Evolutionary conservation across 192 early-diverging fungal genomes (phyloP).

Genomic region (Glomus cerebriforme): DNA sequence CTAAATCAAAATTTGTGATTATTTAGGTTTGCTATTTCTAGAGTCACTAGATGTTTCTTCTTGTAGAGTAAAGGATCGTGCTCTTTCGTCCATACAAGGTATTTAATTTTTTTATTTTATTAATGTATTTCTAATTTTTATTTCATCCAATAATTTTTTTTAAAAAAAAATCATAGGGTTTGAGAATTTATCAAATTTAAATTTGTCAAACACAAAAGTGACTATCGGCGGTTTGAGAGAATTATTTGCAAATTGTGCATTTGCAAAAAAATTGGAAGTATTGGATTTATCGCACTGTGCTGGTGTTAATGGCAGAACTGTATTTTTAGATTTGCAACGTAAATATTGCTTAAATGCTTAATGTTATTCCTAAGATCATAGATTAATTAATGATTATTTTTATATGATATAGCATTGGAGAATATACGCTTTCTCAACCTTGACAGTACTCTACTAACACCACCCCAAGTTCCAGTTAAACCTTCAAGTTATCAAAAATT

Average conservation of each 20-base stretch:
- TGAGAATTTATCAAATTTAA: not conserved
- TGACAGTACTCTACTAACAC: not conserved
- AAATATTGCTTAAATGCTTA: not conserved
- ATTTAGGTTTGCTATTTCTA: not conserved
- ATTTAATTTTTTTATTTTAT: not conserved
- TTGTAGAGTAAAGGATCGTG: not conserved
- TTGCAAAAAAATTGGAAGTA: not conserved
- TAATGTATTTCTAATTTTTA: not conserved
- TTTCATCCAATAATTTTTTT: not conserved
- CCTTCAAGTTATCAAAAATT: not conserved
- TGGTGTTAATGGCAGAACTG: not conserved
- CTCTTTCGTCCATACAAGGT: not conserved
- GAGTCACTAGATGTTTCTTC: not conserved
- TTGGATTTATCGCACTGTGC: not conserved
- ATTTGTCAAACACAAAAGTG: conserved; percentile 7
- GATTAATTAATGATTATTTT: not conserved
- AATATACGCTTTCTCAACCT: not conserved
- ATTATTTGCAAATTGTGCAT: not conserved
- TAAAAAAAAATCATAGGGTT: not conserved
- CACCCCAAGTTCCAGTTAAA: not conserved
- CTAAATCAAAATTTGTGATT: not conserved
- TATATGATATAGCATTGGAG: not conserved
- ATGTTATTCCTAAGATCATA: not conserved
- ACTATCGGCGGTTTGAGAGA: not conserved
- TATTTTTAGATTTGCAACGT: not conserved